These are phyloP conservation scores for Saccharomycopsis vini DNA, from an alignment of 805 yeast species.

Conservation along the genomic window DNA sequence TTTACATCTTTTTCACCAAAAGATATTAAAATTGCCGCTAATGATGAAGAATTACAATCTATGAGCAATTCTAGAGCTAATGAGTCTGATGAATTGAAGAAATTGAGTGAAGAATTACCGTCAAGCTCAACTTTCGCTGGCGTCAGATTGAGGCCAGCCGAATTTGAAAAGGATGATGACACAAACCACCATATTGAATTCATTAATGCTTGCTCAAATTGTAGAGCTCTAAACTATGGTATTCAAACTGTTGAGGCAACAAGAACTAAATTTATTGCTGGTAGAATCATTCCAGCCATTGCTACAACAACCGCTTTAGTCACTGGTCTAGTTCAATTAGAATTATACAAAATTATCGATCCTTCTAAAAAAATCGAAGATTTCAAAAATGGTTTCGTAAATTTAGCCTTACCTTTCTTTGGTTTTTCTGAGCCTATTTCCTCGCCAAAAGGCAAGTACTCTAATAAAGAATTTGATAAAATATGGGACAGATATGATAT, in stretches of 20 bases:
- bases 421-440: slow-evolving; percentile 95
- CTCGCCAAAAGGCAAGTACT: slow-evolving; percentile 75
- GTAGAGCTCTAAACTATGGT: slow-evolving; percentile 86
- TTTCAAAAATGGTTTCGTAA: slow-evolving; percentile 86
- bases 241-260: slow-evolving; percentile 84
- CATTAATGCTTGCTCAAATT: slow-evolving; percentile 90
- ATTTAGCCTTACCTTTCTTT: slow-evolving; percentile 88
- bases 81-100: slow-evolving; percentile 57
- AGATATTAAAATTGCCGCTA: slow-evolving; percentile 73
- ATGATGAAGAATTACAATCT: slow-evolving; percentile 61
- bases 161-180: slow-evolving; percentile 97
- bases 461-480: slow-evolving; percentile 67
- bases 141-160: slow-evolving; percentile 78
- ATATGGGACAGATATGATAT: slow-evolving; percentile 95
- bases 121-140: slow-evolving; percentile 85
- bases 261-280: slow-evolving; percentile 95
- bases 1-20: slow-evolving; percentile 69
- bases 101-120: slow-evolving; percentile 73
- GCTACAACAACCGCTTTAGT: slow-evolving; percentile 99
- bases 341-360: slow-evolving; percentile 82
- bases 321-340: slow-evolving; percentile 89
- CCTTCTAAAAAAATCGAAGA: slow-evolving; percentile 67
- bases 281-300: slow-evolving; percentile 96
- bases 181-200: slow-evolving; percentile 94
- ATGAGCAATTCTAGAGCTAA: slow-evolving; percentile 49